These are phyloP conservation scores for Penicilliopsis zonata DNA, from an alignment of 495 filamentous ascomycete species.

Conservation along the genomic window DNA sequence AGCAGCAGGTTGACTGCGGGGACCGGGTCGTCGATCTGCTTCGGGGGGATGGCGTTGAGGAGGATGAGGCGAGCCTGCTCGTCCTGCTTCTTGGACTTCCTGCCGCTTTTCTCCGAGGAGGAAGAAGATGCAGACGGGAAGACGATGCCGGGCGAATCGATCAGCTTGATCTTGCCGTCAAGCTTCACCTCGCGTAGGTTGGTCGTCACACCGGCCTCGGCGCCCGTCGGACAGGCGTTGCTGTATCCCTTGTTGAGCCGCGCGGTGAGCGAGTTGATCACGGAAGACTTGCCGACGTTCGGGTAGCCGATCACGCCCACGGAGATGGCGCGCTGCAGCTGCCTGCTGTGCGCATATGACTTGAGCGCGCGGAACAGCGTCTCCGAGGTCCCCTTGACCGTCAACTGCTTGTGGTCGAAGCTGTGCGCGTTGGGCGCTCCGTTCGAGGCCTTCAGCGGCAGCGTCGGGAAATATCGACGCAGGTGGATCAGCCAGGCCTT, in stretches of 20 bases:
- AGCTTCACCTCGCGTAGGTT: conserved; percentile 81
- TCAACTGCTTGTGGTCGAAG: conserved; percentile 85
- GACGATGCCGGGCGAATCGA: conserved; percentile 93
- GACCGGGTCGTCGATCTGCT: conserved; percentile 83
- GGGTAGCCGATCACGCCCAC: conserved; percentile 95
- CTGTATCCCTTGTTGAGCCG: conserved; percentile 55
- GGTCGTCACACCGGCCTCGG: conserved; percentile 90
- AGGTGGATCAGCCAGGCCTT: conserved; percentile 78
- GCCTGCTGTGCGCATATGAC: conserved; percentile 70
- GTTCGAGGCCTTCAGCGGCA: conserved; percentile 79
- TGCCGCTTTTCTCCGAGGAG: conserved; percentile 38
- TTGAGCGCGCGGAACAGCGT: conserved; percentile 87
- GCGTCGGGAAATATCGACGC: conserved; percentile 82
- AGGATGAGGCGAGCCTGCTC: conserved; percentile 77
- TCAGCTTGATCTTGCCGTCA: conserved; percentile 85
- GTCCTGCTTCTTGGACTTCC: conserved; percentile 42
- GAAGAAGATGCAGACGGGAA: conserved; percentile 67
- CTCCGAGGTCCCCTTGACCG: conserved; percentile 73
- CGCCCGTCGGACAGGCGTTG: conserved; percentile 74
- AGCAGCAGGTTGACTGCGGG: conserved; percentile 75
- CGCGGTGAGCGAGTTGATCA: conserved; percentile 87
- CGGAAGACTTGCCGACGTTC: conserved; percentile 93
- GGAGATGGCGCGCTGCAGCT: conserved; percentile 78
- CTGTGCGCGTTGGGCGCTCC: conserved; percentile 76
- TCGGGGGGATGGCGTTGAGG: conserved; percentile 83